Evolutionary conservation across 345 rosid species (phyloP).

Genomic region (Pistacia vera): DNA sequence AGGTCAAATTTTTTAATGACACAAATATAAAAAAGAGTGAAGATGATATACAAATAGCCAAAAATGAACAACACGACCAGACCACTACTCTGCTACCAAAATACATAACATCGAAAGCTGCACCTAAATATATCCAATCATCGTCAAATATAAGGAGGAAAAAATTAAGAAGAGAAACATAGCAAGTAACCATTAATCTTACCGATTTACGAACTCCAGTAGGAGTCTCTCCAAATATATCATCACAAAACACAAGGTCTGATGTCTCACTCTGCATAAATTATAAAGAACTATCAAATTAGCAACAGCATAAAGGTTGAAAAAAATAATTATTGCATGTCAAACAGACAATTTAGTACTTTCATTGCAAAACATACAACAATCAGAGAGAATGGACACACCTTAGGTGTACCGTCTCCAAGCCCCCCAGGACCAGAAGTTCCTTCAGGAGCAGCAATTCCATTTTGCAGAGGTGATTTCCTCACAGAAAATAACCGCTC

Average conservation of each 20-base stretch:
- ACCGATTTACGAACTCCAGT: constrained; percentile 65
- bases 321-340: not conserved
- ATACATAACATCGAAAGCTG: not conserved
- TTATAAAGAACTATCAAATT: not conserved
- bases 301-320: not conserved
- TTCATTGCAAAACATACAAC: not conserved
- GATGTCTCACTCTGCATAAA: constrained; percentile 85
- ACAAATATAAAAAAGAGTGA: not conserved
- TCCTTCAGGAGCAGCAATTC: constrained; percentile 41
- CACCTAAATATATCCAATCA: not conserved
- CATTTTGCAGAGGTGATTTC: constrained; percentile 57
- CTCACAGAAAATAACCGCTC: constrained; percentile 55
- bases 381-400: constrained; percentile 28
- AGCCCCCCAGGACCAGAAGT: constrained; percentile 63
- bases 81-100: not conserved
- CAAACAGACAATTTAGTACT: not conserved
- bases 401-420: constrained; percentile 99
- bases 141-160: not conserved
- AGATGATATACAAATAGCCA: not conserved
- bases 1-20: not conserved
- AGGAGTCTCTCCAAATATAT: constrained; percentile 97
- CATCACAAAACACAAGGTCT: constrained; percentile 79
- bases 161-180: not conserved
- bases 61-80: not conserved
- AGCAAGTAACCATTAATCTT: constrained; percentile 20